phyloP scores from a whole-genome alignment of 2,329 filamentous ascomycete species.

The Aspergillus sp. region DNA sequence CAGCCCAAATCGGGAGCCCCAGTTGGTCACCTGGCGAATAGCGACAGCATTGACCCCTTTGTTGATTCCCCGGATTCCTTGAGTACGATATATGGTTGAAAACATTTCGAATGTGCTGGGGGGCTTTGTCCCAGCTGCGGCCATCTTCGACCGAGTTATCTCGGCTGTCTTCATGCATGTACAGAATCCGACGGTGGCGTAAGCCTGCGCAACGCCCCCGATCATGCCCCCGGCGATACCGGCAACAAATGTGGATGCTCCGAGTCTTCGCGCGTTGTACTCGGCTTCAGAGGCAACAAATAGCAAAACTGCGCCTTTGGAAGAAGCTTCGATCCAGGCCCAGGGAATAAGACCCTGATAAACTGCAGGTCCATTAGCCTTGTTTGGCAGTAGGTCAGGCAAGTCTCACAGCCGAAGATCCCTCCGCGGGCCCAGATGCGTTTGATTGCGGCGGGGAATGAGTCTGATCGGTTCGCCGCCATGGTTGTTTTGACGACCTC shows the following conservation, averaged over 20 bases:
- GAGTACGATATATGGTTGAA: background rate
- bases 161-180: constrained; percentile 99
- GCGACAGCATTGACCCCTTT: constrained; percentile 5
- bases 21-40: constrained; percentile 3
- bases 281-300: constrained; percentile 97
- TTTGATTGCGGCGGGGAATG: background rate
- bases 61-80: constrained; percentile 1
- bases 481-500: background rate
- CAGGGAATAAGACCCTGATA: constrained; percentile 91
- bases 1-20: constrained; percentile 1
- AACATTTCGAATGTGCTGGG: constrained; percentile 58
- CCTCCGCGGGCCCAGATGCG: background rate
- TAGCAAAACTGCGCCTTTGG: constrained; percentile 94
- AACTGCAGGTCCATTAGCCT: constrained; percentile 52
- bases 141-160: constrained; percentile 93
- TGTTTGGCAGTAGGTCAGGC: background rate
- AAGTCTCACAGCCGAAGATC: background rate
- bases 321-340: constrained; percentile 99
- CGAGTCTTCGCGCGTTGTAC: constrained; percentile 78
- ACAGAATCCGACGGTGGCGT: constrained; percentile 98
- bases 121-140: constrained; percentile 72
- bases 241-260: constrained; percentile 76
- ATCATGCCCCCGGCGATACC: constrained; percentile 86
- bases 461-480: background rate
- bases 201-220: constrained; percentile 91